Evolutionary conservation across 2,329 filamentous ascomycete species (phyloP).

Genomic region (Mollisia scopiformis): DNA sequence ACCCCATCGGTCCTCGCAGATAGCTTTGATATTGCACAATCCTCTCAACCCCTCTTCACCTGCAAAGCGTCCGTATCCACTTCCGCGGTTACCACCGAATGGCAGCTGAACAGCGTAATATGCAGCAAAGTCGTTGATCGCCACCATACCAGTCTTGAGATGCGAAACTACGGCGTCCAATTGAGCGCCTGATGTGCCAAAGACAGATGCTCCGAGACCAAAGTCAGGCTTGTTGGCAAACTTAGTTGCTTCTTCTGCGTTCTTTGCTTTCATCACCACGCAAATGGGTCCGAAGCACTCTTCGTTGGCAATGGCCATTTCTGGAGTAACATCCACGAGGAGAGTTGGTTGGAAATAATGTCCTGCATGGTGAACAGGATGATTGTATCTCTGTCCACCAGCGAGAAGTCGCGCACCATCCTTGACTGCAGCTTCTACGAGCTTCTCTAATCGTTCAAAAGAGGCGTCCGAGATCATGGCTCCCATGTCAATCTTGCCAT

Average conservation of each 20-base stretch:
- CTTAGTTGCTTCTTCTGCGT: conserved; percentile 64
- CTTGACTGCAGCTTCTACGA: conserved; percentile 77
- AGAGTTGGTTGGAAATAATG: conserved; percentile 95
- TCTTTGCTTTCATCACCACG: conserved; percentile 76
- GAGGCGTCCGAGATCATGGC: conserved; percentile 82
- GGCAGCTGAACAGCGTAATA: conserved; percentile 94
- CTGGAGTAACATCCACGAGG: conserved; percentile 82
- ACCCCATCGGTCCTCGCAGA: conserved; percentile 75
- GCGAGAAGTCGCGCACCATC: conserved; percentile 80
- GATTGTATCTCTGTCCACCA: conserved; percentile 72
- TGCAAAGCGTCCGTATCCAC: conserved; percentile 90
- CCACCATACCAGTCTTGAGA: conserved; percentile 85
- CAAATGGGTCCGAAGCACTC: conserved; percentile 95
- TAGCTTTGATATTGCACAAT: conserved; percentile 84
- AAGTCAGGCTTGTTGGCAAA: conserved; percentile 86
- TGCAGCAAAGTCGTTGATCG: conserved; percentile 92
- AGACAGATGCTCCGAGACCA: conserved; percentile 87
- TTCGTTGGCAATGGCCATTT: conserved; percentile 85
- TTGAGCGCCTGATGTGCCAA: conserved; percentile 68
- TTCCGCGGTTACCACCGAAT: conserved; percentile 81
- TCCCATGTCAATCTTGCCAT: conserved; percentile 73
- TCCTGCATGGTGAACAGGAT: conserved; percentile 75
- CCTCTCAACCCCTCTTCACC: conserved; percentile 85
- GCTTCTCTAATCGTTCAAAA: conserved; percentile 74
- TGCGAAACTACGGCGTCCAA: conserved; percentile 67